These are phyloP conservation scores for Phaeosphaeriaceae sp. DNA, from an alignment of 2,329 filamentous ascomycete species.

Conservation along the genomic window DNA sequence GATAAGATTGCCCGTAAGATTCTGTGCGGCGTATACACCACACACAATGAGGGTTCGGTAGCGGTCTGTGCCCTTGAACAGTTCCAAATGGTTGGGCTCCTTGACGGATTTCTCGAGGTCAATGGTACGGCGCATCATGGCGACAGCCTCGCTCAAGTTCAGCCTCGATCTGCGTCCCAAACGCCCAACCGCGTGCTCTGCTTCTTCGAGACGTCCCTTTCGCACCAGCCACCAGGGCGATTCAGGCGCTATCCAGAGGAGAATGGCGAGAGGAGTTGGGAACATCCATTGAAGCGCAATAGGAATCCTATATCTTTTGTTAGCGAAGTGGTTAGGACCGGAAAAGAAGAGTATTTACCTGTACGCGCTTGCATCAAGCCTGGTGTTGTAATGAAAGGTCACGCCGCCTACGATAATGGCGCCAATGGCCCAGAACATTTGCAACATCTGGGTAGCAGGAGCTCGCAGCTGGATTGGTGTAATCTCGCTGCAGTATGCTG, in stretches of 20 bases:
- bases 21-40: constrained; percentile 65
- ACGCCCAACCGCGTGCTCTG: constrained; percentile 56
- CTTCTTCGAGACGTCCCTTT: constrained; percentile 50
- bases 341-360: constrained; percentile 17
- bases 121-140: constrained; percentile 65
- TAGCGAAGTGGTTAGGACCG: constrained; percentile 6
- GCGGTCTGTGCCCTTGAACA: constrained; percentile 62
- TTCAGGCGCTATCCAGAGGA: constrained; percentile 59
- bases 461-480: constrained; percentile 65
- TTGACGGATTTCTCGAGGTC: constrained; percentile 60
- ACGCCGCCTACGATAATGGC: constrained; percentile 65
- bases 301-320: constrained; percentile 27
- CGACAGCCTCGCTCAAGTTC: constrained; percentile 55
- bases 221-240: constrained; percentile 60
- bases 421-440: constrained; percentile 71
- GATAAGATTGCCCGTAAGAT: constrained; percentile 67
- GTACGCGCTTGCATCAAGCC: constrained; percentile 16
- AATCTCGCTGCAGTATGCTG: constrained; percentile 68
- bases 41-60: constrained; percentile 63
- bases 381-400: constrained; percentile 60
- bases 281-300: constrained; percentile 54
- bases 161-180: constrained; percentile 55
- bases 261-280: constrained; percentile 51
- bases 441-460: constrained; percentile 66
- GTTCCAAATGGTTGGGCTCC: constrained; percentile 57